Evolutionary conservation across 2,329 filamentous ascomycete genomes (phyloP).

Genomic region (Cylindrodendrum hubeiense): DNA sequence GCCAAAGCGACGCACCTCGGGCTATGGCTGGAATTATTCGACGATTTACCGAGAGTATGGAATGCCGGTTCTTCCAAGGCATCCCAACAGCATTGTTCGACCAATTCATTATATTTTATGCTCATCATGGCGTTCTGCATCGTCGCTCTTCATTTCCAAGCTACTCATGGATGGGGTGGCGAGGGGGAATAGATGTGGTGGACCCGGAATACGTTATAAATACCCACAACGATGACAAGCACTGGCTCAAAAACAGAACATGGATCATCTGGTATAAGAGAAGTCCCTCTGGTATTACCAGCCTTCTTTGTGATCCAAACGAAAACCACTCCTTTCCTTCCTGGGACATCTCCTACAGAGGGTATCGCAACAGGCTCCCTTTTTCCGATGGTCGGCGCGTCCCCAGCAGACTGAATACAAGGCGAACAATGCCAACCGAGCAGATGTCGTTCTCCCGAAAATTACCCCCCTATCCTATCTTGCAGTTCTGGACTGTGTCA

Average conservation of each 20-base stretch:
- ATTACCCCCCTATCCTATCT: conserved; percentile 4
- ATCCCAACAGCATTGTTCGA: conserved; percentile 15
- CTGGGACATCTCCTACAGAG: not conserved
- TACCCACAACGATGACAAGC: not conserved
- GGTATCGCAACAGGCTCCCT: conserved; percentile 1
- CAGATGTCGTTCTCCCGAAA: not conserved
- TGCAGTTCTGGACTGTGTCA: conserved; percentile 33
- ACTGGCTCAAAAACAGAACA: not conserved
- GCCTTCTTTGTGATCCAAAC: conserved; percentile 18
- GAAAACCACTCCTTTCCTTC: not conserved
- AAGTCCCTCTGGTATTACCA: conserved; percentile 1
- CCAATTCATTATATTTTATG: not conserved
- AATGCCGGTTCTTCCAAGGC: conserved; percentile 12
- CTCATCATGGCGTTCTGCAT: accelerated
- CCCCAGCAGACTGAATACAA: not conserved
- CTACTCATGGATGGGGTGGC: conserved; percentile 31
- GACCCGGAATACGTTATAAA: not conserved
- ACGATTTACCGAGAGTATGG: not conserved
- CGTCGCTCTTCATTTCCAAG: conserved; percentile 25
- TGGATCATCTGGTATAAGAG: conserved; percentile 33
- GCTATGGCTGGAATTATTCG: conserved; percentile 19
- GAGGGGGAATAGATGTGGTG: not conserved
- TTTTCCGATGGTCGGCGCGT: not conserved
- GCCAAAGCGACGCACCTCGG: conserved; percentile 8
- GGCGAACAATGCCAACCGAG: not conserved